Base-by-base conservation (phyloP, 805 yeast species). In the Jamesozyma spencerorum region DNA sequence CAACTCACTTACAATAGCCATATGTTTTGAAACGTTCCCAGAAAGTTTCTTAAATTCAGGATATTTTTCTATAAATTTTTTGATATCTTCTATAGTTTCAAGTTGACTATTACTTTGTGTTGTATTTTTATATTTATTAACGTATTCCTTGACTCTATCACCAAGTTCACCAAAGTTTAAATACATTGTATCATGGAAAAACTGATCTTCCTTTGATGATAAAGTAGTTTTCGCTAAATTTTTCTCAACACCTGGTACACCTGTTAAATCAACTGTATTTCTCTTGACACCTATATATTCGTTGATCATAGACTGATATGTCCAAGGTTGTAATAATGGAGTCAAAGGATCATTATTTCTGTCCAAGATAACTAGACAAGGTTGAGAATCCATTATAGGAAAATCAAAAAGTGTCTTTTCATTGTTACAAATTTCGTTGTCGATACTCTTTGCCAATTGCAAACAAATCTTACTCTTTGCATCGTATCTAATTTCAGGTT, bases 231-330 rank as follows among this genome's bases (percentile, higher is more conserved):
- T 81, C 41, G 67, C 61, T 45, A 81, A 62, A 32, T 79, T 84
- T n/a, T 72, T 62, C 35, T 77, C 61, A 44, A 77, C 64, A 48
- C 72, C 77, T 1, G 81, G 74, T 1, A 75, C 70, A 1, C 61
- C 53, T 0, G 79, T 66, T 28, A 88, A 59, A 49, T 77, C 81
- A 3, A 86, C 94, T 2, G 88, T 74, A 51, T 92, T 90, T 55
- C 86, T 81, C 27, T 70, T 65, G 43, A 92, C 84, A 2, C 90
- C 95, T 24, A 92, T 66, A 18, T 87, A 71, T 58, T 94, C 97
- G 58, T 90, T 95, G 14, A 92, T 85, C 97, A 92, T 90, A 2
- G 96, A 84, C 57, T 90, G 97, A 62, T 86, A 92, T 1, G 98
- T 88, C 99, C 99, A 92, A 2, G 97, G 98, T 31, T 81, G 76